Conservation (phyloP, 2,329 filamentous ascomycete genomes). For the Paramyrothecium roridum region DNA sequence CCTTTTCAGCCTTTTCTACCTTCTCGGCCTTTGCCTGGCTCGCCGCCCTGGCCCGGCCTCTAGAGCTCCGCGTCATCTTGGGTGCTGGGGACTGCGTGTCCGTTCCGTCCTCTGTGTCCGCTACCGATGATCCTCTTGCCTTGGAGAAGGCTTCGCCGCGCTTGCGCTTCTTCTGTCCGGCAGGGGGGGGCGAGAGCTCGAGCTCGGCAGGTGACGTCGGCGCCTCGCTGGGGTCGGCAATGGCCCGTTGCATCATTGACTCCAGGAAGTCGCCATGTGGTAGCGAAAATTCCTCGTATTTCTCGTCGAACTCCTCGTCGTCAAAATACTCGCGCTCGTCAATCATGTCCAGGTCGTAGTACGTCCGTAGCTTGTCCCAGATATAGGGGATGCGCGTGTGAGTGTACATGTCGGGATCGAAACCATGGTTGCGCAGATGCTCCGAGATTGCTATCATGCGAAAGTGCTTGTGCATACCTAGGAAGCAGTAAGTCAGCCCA, state of each 20-base stretch:
- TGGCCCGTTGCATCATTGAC: constrained; percentile 41
- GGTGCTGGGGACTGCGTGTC: constrained; percentile 31
- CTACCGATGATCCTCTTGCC: constrained; percentile 39
- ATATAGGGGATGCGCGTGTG: constrained; percentile 91
- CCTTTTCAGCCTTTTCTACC: constrained; percentile 15
- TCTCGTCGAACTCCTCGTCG: constrained; percentile 54
- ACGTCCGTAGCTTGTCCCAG: constrained; percentile 78
- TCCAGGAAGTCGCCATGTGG: constrained; percentile 46
- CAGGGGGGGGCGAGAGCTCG: constrained; percentile 32
- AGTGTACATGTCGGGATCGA: constrained; percentile 63
- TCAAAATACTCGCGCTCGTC: constrained; percentile 78
- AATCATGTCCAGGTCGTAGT: constrained; percentile 83
- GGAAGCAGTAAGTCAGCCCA: constrained; percentile 7
- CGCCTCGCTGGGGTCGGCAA: constrained; percentile 44
- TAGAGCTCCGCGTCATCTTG: constrained; percentile 37
- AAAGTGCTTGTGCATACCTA: constrained; percentile 91
- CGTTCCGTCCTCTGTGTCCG: constrained; percentile 45
- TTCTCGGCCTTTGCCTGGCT: constrained; percentile 37
- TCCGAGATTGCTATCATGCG: constrained; percentile 85
- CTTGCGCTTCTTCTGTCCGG: constrained; percentile 32
- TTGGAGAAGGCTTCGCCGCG: constrained; percentile 34
- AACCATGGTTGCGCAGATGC: constrained; percentile 75
- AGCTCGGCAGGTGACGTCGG: constrained; percentile 42
- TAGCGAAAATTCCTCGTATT: constrained; percentile 65
- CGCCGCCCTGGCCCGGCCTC: constrained; percentile 40